phyloP scores from a whole-genome alignment of 768 basidiomycete genomes.

The Termitomyces titanicus region DNA sequence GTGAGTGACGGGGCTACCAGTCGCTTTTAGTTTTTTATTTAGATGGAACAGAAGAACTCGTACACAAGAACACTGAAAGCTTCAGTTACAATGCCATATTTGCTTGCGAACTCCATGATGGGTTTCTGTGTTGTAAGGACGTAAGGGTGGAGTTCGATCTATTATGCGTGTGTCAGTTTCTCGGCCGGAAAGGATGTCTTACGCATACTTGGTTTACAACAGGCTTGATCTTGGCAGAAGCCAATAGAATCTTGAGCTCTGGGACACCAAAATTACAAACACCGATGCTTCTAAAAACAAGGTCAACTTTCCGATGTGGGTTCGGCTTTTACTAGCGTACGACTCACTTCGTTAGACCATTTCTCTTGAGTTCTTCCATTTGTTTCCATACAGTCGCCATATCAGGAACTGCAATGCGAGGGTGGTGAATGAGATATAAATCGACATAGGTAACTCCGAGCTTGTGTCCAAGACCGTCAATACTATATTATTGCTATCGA shows the following conservation, averaged over 20 bases:
- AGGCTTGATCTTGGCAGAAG: conserved; percentile 51
- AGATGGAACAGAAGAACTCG: neutral
- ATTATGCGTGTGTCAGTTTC: neutral
- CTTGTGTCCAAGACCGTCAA: conserved; percentile 28
- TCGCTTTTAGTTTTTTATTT: neutral
- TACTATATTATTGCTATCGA: neutral
- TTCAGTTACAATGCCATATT: conserved; percentile 52
- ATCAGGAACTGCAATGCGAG: conserved; percentile 27
- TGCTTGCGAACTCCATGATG: conserved; percentile 43
- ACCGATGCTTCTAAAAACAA: conserved; percentile 28
- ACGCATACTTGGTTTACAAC: conserved; percentile 66
- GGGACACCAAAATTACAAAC: conserved; percentile 63
- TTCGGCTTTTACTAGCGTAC: neutral
- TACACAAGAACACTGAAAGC: conserved; percentile 55
- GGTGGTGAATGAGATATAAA: conserved; percentile 66
- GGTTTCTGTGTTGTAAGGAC: conserved; percentile 44
- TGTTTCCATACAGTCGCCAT: conserved; percentile 46
- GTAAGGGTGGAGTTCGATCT: conserved; percentile 59
- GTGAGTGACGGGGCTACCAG: conserved; percentile 48
- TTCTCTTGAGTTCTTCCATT: conserved; percentile 50
- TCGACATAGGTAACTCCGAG: conserved; percentile 60
- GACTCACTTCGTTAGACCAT: conserved; percentile 38
- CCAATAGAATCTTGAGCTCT: conserved; percentile 49
- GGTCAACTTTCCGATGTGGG: neutral
- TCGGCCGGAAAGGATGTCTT: neutral